Conservation (phyloP, 176 grass and related monocot species). For the Eragrostis curvula region DNA sequence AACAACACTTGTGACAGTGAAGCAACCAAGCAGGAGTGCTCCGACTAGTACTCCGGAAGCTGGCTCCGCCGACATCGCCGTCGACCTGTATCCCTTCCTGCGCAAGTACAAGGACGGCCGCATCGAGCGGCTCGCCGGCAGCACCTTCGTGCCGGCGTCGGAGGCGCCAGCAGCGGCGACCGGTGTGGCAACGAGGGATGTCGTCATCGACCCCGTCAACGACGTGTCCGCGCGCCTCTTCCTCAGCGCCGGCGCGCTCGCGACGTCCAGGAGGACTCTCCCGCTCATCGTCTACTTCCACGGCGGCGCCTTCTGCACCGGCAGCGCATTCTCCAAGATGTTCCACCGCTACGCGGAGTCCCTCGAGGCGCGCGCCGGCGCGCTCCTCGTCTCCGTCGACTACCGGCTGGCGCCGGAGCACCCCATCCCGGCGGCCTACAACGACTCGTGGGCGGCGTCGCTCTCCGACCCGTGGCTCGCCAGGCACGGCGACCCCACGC, state of each 20-base stretch:
- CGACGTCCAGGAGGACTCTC: background rate
- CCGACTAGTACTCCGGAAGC: no score
- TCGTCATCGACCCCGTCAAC: background rate
- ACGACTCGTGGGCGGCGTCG: background rate
- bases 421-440: background rate
- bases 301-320: background rate
- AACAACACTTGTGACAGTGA: background rate
- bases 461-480: background rate
- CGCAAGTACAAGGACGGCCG: background rate
- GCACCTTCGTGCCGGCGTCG: background rate
- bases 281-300: background rate
- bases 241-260: background rate
- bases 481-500: background rate
- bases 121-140: constrained; percentile 5
- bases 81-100: constrained; percentile 10
- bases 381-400: background rate
- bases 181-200: constrained; percentile 28
- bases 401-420: background rate
- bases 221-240: constrained; percentile 7
- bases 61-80: background rate
- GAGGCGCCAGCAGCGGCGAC: background rate
- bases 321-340: background rate
- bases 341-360: background rate
- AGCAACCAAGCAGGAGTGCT: background rate
- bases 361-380: background rate